A percentile compares a stretch with the other conserved stretches of the same genome.
These are phyloP conservation scores for Skeletonema potamos DNA, from an alignment of 108 stramenopile species.

Conservation along the genomic window DNA sequence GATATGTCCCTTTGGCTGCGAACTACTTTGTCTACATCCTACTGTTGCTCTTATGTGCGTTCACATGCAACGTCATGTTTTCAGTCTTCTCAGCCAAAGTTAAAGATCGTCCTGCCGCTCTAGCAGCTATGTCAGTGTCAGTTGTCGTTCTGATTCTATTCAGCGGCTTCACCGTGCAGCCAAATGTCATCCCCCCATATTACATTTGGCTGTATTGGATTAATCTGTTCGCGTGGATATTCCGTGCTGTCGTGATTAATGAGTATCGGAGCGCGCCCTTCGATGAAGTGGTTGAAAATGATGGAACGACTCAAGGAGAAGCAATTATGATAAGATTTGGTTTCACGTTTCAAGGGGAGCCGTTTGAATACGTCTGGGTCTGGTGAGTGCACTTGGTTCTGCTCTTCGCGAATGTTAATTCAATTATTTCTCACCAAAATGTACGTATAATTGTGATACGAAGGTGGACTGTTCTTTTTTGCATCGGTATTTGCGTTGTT, in stretches of 20 bases:
- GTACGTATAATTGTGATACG: background rate
- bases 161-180: conserved; percentile 65
- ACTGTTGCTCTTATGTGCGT: conserved; percentile 40
- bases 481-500: conserved; percentile 21
- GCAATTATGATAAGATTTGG: conserved; percentile 47
- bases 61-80: conserved; percentile 53
- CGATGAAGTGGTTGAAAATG: conserved; percentile 19
- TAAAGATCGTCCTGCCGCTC: conserved; percentile 50
- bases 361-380: conserved; percentile 49
- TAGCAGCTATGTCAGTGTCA: conserved; percentile 57
- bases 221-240: conserved; percentile 60
- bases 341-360: conserved; percentile 36
- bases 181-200: conserved; percentile 50
- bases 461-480: conserved; percentile 19
- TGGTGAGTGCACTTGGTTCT: conserved; percentile 11
- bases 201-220: conserved; percentile 71
- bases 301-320: conserved; percentile 54
- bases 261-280: conserved; percentile 60
- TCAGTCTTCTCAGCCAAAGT: conserved; percentile 55
- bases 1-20: conserved; percentile 49
- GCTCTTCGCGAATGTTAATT: background rate
- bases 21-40: conserved; percentile 65
- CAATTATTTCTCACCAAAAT: background rate
- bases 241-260: conserved; percentile 59
- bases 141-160: conserved; percentile 58